Base-by-base conservation (phyloP, 345 rosid genomes). In the Eucalyptus pauciflora region DNA sequence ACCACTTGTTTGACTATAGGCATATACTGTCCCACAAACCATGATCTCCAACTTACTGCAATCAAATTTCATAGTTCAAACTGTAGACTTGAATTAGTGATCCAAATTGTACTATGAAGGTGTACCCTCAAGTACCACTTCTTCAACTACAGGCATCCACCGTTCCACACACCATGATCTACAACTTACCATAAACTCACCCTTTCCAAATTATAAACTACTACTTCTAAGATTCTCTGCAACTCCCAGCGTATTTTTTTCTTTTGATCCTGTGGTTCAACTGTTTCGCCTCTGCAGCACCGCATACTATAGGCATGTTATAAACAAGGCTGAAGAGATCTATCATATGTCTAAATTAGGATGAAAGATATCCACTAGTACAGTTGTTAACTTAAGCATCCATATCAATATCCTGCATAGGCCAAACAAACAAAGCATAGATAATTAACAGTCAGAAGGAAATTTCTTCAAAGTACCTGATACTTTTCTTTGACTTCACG, bases 401-500 rank as follows among this genome's bases (percentile, higher is more conserved):
- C 85, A 76, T 11, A 41, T 41, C 85, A 41, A 12, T 76, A 76
- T 41, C 29, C 9, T 41, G 24, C 41, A 69, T 27, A 46, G 50
- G 54, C 60, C 79, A 41, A 76, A 76, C 27, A 76, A 41, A 76
- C 15, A 41, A 41, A 76, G 85, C 48, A 76, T 24, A 11, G 9
- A 37, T 76, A 27, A 41, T 76, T 10, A 45, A 76, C 48, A 22
- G 48, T 76, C 85, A 2, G 24, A 11, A 76, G 48, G 48, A 41
- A 76, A 41, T 76, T 41, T 76, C 85, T 76, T 76, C 13, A 7
- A 41, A 79, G 49, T 87, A 95, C 99, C 96, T 96, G 98, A 92
- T 93, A 97, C 90, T 95, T 95, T 91, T 97, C 99, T 94, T 96
- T 99, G 98, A 98, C 97, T 91, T 96, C 98, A 86, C 98, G 94